Evolutionary conservation across 1,284 basidiomycete genomes (phyloP).

Genomic region (Melampsora larici-populina): DNA sequence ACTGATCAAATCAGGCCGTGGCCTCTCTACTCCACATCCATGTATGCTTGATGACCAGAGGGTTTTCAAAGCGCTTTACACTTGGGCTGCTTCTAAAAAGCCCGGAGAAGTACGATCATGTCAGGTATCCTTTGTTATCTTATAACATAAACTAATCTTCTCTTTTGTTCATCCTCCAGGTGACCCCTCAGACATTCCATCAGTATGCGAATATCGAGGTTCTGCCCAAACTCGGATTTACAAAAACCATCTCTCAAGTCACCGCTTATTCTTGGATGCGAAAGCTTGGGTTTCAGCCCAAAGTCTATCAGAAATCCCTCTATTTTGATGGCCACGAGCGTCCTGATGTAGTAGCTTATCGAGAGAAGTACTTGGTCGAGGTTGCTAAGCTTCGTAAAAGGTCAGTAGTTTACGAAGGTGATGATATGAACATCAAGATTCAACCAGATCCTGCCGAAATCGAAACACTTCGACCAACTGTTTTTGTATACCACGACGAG

Average conservation of each 20-base stretch:
- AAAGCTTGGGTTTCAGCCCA: not conserved
- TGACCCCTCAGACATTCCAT: conserved; percentile 10
- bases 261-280: conserved; percentile 14
- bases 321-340: conserved; percentile 24
- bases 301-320: conserved; percentile 13
- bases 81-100: conserved; percentile 11
- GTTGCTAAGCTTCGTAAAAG: conserved; percentile 1
- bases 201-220: not conserved
- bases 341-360: not conserved
- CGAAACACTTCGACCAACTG: not conserved
- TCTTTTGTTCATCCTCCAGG: not conserved
- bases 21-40: conserved; percentile 8
- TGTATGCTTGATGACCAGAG: conserved; percentile 15
- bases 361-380: conserved; percentile 19
- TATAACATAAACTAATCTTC: not conserved
- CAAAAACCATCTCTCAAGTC: conserved; percentile 4
- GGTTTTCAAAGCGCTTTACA: not conserved
- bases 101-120: no score
- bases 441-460: not conserved
- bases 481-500: conserved; percentile 17
- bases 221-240: conserved; percentile 1
- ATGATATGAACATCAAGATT: not conserved
- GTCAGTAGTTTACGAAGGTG: not conserved
- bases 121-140: not conserved
- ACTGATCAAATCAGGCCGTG: not conserved